Base-by-base conservation (phyloP, 2,329 filamentous ascomycete genomes). In the Sordariomycetes sp. region DNA sequence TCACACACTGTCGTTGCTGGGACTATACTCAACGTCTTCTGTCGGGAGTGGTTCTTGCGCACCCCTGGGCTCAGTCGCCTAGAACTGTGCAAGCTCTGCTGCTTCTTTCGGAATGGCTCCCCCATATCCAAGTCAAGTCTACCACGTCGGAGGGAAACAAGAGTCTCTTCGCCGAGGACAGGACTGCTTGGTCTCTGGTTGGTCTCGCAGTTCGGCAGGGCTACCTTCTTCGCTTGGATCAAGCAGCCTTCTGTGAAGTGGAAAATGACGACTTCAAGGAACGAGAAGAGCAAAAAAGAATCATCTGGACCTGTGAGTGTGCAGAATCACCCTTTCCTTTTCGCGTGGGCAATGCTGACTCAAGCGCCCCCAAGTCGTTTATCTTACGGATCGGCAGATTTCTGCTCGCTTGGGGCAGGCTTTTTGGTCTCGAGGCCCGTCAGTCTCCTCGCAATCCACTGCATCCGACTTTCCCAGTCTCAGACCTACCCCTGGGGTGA, bases 141-240 rank as follows among this genome's bases (percentile, higher is more conserved):
- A n/a, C 30, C 4, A 40, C 30, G 4, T 34, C 38, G 8, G 26
- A 35, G n/a, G 26, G 28, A 9, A n/a, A 33, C 18, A 32, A 37
- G 17, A 25, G 32, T 18, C 39, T 42, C 21, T 26, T 42, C 11
- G 30, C 30, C 16, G 32, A 42, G 24, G 40, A 42, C 11, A 27
- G 35, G 14, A 38, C 40, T 5, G 40, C 40, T 3, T 42, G 40
- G 40, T 42, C 40, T n/a, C 30, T 42, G 9, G 32, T 42, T 18
- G 40, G 40, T 10, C 35, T 38, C 11, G 40, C 40, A 16, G 38
- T 42, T 4, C 33, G 40, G 6, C 40, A 40, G 20, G 40, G 28
- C 2, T 42, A 40, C 23, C 35, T 42, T 30, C 24, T 42, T 8
- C 40, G 38, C 2, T 20, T 42, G 12, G 40, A 42, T 20, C 32